These are phyloP conservation scores for Nicotiana benthamiana DNA, from an alignment of 257 asterid species.

Conservation along the genomic window DNA sequence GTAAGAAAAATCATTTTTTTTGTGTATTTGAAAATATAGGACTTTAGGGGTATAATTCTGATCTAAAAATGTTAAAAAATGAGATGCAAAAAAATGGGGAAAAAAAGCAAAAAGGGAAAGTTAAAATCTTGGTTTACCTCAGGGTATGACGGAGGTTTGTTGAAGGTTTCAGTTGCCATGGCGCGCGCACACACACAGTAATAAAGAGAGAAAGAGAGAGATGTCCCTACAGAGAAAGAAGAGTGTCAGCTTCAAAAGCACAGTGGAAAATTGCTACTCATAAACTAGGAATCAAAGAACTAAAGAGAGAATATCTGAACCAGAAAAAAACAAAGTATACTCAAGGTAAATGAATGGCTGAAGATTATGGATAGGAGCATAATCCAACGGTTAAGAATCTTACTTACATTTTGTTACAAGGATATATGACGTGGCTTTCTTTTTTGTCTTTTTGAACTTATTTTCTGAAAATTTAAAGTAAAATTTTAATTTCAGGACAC, in stretches of 20 bases:
- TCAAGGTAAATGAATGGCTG: constrained; percentile 4
- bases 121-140: constrained; percentile 29
- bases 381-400: not conserved
- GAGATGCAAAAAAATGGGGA: not conserved
- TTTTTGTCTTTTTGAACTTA: not conserved
- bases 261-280: not conserved
- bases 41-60: no score
- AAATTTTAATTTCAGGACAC: no score
- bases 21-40: no score
- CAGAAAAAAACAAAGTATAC: not conserved
- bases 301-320: not conserved
- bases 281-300: not conserved
- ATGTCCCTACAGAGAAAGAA: not conserved
- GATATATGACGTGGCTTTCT: constrained; percentile 21
- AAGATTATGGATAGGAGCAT: not conserved
- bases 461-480: no score
- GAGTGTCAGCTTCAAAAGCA: constrained; percentile 5
- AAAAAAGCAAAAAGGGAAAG: not conserved
- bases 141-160: constrained; percentile 47
- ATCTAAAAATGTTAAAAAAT: not conserved
- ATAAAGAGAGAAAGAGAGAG: not conserved
- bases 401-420: not conserved
- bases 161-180: constrained; percentile 61
- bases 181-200: not conserved
- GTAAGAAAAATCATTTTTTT: no score